Conservation (phyloP, 2,329 filamentous ascomycete genomes). For the Trichoderma atrobrunneum region DNA sequence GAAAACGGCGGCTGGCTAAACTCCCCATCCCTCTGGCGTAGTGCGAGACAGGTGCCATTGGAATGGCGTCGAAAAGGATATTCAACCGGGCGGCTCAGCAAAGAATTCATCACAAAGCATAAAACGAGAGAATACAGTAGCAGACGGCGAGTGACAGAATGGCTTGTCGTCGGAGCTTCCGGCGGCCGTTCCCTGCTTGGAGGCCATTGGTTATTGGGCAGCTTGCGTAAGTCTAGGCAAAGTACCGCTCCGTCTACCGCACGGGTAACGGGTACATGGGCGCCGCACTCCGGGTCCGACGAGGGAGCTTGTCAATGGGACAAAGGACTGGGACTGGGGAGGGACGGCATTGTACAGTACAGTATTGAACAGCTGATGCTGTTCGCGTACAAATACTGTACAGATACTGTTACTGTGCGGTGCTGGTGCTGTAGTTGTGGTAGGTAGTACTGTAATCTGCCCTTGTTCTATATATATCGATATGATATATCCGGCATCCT, state of each 20-base stretch:
- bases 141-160: neutral
- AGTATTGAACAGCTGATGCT: too few relatives aligned
- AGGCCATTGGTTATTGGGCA: neutral
- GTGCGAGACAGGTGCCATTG: neutral
- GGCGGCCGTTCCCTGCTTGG: neutral
- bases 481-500: neutral
- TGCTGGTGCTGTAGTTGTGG: neutral
- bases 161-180: neutral
- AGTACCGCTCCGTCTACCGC: neutral
- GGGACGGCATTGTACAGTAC: neutral
- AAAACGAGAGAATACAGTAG: neutral
- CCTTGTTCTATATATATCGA: conserved; percentile 10
- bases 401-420: neutral
- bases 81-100: neutral
- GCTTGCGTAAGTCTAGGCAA: conserved; percentile 4
- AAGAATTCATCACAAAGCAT: neutral
- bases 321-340: neutral
- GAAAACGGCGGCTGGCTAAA: neutral
- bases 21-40: neutral
- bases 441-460: neutral
- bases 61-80: neutral
- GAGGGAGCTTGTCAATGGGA: neutral
- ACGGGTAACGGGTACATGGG: neutral
- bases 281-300: neutral
- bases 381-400: neutral